Evolutionary conservation across 2,329 filamentous ascomycete species (phyloP).

Genomic region (Aspergillus sp.): DNA sequence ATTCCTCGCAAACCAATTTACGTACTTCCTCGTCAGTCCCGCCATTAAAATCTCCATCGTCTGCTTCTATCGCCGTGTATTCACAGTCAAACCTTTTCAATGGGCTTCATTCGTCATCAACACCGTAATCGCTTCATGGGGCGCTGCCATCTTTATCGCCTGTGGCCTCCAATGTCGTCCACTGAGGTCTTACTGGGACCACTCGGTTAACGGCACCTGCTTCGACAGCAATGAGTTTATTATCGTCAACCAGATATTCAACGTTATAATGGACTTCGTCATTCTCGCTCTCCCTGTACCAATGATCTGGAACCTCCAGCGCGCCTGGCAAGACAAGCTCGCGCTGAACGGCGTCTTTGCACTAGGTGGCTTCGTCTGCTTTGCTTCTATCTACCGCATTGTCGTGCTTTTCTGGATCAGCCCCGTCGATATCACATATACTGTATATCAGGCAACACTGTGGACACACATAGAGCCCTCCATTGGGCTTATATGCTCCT

Average conservation of each 20-base stretch:
- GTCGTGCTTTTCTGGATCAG: slow-evolving; percentile 36
- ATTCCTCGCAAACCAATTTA: slow-evolving; percentile 37
- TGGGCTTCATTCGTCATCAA: slow-evolving; percentile 26
- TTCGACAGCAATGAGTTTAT: slow-evolving; percentile 29
- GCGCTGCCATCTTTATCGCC: slow-evolving; percentile 30
- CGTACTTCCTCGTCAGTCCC: slow-evolving; percentile 34
- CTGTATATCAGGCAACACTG: slow-evolving; percentile 33
- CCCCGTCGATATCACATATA: slow-evolving; percentile 31
- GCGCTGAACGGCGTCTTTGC: slow-evolving; percentile 35
- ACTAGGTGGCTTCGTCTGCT: slow-evolving; percentile 34
- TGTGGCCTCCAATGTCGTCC: slow-evolving; percentile 35
- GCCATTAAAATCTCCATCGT: slow-evolving; percentile 35
- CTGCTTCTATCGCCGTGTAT: slow-evolving; percentile 37
- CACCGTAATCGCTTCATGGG: slow-evolving; percentile 30
- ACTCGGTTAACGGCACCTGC: slow-evolving; percentile 26
- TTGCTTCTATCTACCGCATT: slow-evolving; percentile 38
- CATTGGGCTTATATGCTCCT: slow-evolving; percentile 36
- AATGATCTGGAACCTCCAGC: slow-evolving; percentile 36
- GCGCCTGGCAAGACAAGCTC: slow-evolving; percentile 36
- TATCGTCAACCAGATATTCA: slow-evolving; percentile 36
- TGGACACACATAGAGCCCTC: slow-evolving; percentile 39
- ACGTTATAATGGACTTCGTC: slow-evolving; percentile 34
- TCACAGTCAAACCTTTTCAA: slow-evolving; percentile 31
- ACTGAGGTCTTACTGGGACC: slow-evolving; percentile 32
- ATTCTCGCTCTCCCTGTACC: slow-evolving; percentile 33